Evolutionary conservation across 1,284 basidiomycete species (phyloP).

Genomic region (Rhodotorula sp.): DNA sequence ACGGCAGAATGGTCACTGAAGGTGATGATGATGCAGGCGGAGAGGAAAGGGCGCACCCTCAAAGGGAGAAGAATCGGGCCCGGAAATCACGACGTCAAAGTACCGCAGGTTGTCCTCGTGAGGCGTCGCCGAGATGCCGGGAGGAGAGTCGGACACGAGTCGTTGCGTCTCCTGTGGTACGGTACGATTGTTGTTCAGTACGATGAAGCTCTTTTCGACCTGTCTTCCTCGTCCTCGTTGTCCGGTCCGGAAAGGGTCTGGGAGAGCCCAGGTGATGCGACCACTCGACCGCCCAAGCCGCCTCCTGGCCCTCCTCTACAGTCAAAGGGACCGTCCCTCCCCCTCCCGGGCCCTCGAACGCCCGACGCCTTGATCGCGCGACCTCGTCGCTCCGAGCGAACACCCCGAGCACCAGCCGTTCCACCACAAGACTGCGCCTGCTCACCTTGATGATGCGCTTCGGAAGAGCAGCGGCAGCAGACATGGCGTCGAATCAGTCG

Average conservation of each 20-base stretch:
- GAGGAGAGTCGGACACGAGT: conserved; percentile 90
- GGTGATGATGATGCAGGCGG: too few species aligned
- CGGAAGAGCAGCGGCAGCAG: conserved; percentile 25
- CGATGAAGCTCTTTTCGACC: too few species aligned
- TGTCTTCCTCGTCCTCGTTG: background rate
- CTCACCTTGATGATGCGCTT: conserved; percentile 62
- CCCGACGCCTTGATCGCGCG: background rate
- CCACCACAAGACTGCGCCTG: conserved; percentile 1
- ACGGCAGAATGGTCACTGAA: background rate
- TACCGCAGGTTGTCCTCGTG: conserved; percentile 98
- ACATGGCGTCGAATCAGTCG: background rate
- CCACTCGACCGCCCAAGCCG: too few species aligned
- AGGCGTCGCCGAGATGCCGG: conserved; percentile 87
- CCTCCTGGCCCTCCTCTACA: too few species aligned
- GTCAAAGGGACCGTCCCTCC: too few species aligned
- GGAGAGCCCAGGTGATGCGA: too few species aligned
- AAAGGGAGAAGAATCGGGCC: conserved; percentile 91
- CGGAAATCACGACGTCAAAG: conserved; percentile 96
- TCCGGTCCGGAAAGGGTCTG: background rate
- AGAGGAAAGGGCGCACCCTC: conserved; percentile 63
- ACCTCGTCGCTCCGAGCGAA: background rate
- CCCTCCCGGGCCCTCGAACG: background rate
- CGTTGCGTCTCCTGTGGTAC: conserved; percentile 85
- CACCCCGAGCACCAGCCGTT: background rate
- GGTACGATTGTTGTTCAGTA: background rate